Evolutionary conservation across 148 eudicot genomes (phyloP).

Genomic region (Vaccinium darrowii): DNA sequence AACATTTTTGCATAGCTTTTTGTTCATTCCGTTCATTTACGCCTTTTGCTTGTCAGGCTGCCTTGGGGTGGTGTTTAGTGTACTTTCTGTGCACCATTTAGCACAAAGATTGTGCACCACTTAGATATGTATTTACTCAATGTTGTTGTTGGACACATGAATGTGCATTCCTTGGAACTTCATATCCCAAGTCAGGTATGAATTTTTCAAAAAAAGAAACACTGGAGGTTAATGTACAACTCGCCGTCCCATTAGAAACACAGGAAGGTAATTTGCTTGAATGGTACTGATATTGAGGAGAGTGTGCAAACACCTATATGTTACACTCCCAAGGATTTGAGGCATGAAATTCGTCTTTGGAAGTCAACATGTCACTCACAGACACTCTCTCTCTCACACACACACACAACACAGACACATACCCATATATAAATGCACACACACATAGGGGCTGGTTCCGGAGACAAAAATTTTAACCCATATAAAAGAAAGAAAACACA

Average conservation of each 20-base stretch:
- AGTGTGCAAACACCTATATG: not conserved
- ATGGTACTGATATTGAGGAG: not conserved
- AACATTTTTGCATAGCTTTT: not conserved
- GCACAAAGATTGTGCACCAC: not conserved
- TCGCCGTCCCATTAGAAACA: not conserved
- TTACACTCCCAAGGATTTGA: not conserved
- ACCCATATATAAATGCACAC: no score
- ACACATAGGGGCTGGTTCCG: no score
- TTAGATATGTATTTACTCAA: not conserved
- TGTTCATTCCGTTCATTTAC: not conserved
- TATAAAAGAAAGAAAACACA: no score
- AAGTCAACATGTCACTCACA: not conserved
- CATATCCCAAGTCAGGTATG: not conserved
- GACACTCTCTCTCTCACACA: no score
- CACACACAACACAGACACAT: no score
- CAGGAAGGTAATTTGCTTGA: not conserved
- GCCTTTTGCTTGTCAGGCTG: not conserved
- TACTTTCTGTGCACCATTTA: not conserved
- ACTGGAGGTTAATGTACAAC: not conserved
- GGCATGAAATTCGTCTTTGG: not conserved
- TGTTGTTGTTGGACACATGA: not conserved
- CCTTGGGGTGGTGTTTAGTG: not conserved
- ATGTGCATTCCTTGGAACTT: slow-evolving; percentile 2
- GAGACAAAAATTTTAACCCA: no score
- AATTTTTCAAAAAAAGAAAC: not conserved